Conservation (phyloP, 164 flowering plant species). For the Hamamelis virginiana region DNA sequence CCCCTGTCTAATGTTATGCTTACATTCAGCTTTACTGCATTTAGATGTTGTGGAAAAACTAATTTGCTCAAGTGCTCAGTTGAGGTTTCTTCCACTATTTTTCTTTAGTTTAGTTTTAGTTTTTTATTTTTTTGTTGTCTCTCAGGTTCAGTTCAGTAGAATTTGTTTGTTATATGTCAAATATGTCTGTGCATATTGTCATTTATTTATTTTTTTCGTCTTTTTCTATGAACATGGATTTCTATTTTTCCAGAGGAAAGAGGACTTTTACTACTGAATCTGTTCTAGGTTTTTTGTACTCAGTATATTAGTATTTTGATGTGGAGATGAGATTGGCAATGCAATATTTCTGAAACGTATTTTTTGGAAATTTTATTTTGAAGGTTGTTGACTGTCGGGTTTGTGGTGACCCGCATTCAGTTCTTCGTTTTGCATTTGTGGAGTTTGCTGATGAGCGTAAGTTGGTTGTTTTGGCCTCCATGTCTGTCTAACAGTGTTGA, state of each 20-base stretch:
- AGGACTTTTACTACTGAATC: neutral
- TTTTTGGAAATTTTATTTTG: constrained; percentile 2
- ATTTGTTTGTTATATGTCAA: no score
- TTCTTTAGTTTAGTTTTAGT: no score
- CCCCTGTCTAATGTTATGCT: no score
- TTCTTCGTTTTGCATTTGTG: constrained; percentile 49
- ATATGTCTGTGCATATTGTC: no score
- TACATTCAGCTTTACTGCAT: no score
- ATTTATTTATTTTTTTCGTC: neutral
- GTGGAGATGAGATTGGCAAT: neutral
- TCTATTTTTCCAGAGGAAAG: neutral
- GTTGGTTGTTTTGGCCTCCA: constrained; percentile 5
- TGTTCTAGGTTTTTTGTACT: no score
- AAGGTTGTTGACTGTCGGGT: constrained; percentile 47
- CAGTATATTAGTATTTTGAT: neutral
- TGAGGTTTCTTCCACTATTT: no score
- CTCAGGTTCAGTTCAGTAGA: no score
- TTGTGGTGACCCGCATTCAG: constrained; percentile 48
- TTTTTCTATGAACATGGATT: neutral
- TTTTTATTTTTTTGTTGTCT: no score
- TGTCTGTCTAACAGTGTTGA: neutral
- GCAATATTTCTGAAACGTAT: neutral
- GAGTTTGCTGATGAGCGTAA: constrained; percentile 53
- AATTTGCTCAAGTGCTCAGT: no score
- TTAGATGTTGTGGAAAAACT: no score